Evolutionary conservation across 306 rosid genomes (phyloP).

Genomic region (Hylodesmum podocarpum): DNA sequence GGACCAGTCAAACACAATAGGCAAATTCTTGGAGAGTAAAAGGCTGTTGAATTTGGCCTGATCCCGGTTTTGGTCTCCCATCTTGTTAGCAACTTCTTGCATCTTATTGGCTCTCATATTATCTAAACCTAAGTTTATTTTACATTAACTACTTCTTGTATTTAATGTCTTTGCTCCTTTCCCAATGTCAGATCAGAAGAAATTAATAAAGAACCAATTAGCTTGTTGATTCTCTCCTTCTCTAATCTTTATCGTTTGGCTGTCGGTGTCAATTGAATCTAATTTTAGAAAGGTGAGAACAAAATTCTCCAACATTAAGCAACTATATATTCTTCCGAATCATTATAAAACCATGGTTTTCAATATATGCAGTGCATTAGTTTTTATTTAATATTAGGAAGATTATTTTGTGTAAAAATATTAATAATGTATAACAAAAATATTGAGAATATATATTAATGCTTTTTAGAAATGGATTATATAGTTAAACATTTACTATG

Average conservation of each 20-base stretch:
- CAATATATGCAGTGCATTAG: not conserved
- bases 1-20: conserved; percentile 43
- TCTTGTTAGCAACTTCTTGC: conserved; percentile 30
- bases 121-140: not conserved
- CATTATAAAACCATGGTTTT: not conserved
- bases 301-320: not conserved
- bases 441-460: too few relatives aligned
- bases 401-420: not conserved
- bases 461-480: not conserved
- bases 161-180: conserved; percentile 32
- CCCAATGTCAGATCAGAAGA: conserved; percentile 40
- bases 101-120: conserved; percentile 24
- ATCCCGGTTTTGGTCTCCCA: conserved; percentile 37
- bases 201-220: not conserved
- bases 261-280: not conserved
- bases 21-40: conserved; percentile 29
- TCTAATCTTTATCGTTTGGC: not conserved
- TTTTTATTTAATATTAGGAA: not conserved
- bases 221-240: not conserved
- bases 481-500: not conserved
- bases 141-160: not conserved
- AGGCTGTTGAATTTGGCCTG: conserved; percentile 25
- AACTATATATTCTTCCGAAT: not conserved
- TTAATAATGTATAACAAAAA: not conserved
- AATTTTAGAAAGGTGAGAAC: not conserved